These are phyloP conservation scores for Cryptococcus maquisensis DNA, from an alignment of 1,284 basidiomycete species.

Conservation along the genomic window DNA sequence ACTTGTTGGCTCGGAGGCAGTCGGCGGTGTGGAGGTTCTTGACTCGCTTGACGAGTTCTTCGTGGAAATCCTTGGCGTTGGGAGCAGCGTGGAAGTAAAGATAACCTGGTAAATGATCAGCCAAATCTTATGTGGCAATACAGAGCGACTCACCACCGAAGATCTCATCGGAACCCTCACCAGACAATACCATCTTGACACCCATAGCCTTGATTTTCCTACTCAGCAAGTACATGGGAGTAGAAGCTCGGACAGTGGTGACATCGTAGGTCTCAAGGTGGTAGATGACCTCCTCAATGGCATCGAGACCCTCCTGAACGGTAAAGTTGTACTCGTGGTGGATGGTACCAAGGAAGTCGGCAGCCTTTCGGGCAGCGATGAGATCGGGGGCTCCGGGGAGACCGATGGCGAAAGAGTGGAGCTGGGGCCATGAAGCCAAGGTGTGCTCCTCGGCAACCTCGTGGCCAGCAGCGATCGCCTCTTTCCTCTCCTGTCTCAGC, in stretches of 20 bases:
- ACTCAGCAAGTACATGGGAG: constrained; percentile 77
- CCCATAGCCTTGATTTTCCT: constrained; percentile 99
- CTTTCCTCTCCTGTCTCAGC: constrained; percentile 54
- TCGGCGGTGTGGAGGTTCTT: constrained; percentile 98
- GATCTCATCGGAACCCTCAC: constrained; percentile 97
- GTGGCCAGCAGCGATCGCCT: constrained; percentile 37
- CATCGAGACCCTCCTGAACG: constrained; percentile 96
- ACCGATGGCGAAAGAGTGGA: constrained; percentile 98
- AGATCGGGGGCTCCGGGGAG: constrained; percentile 94
- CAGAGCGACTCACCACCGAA: constrained; percentile 66
- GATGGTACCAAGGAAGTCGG: constrained; percentile 86
- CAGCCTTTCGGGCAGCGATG: constrained; percentile 88
- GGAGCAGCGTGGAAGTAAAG: constrained; percentile 99
- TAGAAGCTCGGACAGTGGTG: constrained; percentile 95
- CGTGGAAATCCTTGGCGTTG: constrained; percentile 82
- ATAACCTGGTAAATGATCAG: constrained; percentile 63
- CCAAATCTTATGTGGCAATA: not conserved
- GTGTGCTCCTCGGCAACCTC: constrained; percentile 53
- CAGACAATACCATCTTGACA: constrained; percentile 99
- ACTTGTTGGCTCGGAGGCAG: constrained; percentile 99
- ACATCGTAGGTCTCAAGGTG: constrained; percentile 99
- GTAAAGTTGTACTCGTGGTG: constrained; percentile 99
- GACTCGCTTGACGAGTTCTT: constrained; percentile 90
- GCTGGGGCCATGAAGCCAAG: constrained; percentile 86
- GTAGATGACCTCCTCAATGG: constrained; percentile 95